Evolutionary conservation across 257 asterid genomes (phyloP).

Genomic region (Phtheirospermum japonicum): DNA sequence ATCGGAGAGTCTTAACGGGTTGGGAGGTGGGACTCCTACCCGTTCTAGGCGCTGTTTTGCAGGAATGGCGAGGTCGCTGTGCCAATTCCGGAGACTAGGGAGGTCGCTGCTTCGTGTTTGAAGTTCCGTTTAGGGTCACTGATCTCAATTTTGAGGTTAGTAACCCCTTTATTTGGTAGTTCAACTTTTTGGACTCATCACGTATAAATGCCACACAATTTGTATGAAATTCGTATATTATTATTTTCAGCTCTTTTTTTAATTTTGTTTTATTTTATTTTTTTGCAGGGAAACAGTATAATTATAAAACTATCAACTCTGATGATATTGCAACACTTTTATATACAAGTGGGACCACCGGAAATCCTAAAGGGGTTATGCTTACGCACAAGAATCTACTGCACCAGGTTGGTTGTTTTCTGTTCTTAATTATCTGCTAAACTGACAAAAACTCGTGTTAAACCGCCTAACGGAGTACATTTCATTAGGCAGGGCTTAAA

Average conservation of each 20-base stretch:
- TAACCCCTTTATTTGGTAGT: neutral
- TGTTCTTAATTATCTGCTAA: neutral
- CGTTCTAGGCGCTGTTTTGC: no score
- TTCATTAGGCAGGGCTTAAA: no score
- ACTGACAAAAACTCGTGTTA: no score
- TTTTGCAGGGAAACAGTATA: neutral
- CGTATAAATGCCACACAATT: neutral
- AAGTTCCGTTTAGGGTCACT: no score
- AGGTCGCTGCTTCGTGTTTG: no score
- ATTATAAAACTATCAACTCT: neutral
- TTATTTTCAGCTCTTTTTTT: neutral
- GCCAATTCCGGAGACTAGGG: no score
- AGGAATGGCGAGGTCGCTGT: no score
- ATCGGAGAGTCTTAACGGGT: no score
- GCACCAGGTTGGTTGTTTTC: conserved; percentile 2
- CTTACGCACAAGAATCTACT: conserved; percentile 2
- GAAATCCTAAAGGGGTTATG: conserved; percentile 2
- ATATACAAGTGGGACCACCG: conserved; percentile 3
- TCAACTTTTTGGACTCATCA: neutral
- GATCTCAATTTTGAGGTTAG: no score
- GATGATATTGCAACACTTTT: neutral
- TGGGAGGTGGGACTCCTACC: no score
- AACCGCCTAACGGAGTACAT: no score
- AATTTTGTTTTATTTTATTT: no score
- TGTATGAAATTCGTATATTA: neutral